A percentile compares a stretch with the other conserved stretches of the same genome.
Conservation (phyloP, 768 basidiomycete species). For the Collybia mongolica region DNA sequence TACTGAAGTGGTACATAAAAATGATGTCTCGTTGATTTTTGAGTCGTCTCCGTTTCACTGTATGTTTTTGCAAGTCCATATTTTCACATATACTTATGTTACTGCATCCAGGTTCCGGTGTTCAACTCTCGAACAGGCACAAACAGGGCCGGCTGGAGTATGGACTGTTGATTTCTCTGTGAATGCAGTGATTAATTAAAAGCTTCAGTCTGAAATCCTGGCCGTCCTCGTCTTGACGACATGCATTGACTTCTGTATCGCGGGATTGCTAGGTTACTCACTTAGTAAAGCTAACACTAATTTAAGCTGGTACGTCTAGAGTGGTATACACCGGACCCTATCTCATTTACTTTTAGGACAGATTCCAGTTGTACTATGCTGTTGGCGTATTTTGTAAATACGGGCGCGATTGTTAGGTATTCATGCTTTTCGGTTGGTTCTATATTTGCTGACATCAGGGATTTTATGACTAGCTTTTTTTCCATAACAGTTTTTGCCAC, state of each 20-base stretch:
- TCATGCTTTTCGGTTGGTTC: neutral
- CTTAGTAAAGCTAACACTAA: neutral
- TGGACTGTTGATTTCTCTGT: no score
- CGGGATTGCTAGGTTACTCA: neutral
- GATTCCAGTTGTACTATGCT: neutral
- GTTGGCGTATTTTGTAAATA: no score
- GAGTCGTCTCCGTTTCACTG: no score
- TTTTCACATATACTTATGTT: no score
- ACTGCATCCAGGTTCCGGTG: no score
- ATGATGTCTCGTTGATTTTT: neutral
- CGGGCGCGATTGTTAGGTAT: no score
- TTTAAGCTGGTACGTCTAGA: neutral
- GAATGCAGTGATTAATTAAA: neutral
- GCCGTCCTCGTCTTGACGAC: neutral
- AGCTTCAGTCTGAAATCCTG: neutral
- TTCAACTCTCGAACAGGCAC: no score
- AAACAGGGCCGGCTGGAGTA: no score
- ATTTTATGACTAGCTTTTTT: no score
- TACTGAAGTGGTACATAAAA: neutral
- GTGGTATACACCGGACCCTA: neutral
- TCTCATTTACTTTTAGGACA: neutral
- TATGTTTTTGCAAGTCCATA: no score
- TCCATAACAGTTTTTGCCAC: no score
- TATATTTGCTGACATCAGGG: no score
- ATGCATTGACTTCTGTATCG: neutral